phyloP scores from a whole-genome alignment of 2,329 filamentous ascomycete genomes.

The Fusarium armeniacum region DNA sequence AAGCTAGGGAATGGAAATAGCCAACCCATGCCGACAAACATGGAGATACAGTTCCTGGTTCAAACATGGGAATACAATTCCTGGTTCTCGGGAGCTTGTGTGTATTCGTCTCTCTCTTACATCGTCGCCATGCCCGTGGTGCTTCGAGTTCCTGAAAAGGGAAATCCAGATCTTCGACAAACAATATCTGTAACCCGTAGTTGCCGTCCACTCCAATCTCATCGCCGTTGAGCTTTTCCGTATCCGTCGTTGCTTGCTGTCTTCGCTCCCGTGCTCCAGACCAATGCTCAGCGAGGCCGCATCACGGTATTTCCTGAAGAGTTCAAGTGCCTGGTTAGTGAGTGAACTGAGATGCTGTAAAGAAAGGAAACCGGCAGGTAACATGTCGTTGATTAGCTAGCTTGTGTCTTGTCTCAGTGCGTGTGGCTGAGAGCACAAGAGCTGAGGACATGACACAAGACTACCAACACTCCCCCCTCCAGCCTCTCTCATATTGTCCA shows the following conservation, averaged over 20 bases:
- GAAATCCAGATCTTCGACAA: slow-evolving; percentile 23
- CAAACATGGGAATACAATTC: not conserved
- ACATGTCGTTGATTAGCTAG: not conserved
- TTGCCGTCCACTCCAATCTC: slow-evolving; percentile 35
- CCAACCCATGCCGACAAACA: slow-evolving; percentile 12
- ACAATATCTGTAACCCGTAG: slow-evolving; percentile 34
- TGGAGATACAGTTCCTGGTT: not conserved
- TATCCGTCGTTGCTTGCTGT: slow-evolving; percentile 12
- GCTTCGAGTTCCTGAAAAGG: not conserved
- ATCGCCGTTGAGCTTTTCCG: slow-evolving; percentile 27
- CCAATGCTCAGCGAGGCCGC: not conserved
- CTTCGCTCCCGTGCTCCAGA: not conserved
- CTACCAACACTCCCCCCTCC: not conserved
- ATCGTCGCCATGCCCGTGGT: not conserved
- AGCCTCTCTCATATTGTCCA: not conserved
- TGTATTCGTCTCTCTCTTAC: not conserved
- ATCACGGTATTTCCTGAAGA: not conserved
- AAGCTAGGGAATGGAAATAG: not conserved
- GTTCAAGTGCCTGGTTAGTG: slow-evolving; percentile 12
- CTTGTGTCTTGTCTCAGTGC: not conserved
- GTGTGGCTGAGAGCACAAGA: slow-evolving; percentile 1
- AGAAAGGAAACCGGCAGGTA: not conserved
- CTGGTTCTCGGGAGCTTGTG: not conserved
- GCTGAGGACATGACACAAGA: not conserved
- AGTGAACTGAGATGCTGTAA: not conserved